A percentile compares a stretch with the other conserved stretches of the same genome.
Evolutionary conservation across 1,139 yeast genomes (phyloP).

Genomic region (Candida labiduridarum): DNA sequence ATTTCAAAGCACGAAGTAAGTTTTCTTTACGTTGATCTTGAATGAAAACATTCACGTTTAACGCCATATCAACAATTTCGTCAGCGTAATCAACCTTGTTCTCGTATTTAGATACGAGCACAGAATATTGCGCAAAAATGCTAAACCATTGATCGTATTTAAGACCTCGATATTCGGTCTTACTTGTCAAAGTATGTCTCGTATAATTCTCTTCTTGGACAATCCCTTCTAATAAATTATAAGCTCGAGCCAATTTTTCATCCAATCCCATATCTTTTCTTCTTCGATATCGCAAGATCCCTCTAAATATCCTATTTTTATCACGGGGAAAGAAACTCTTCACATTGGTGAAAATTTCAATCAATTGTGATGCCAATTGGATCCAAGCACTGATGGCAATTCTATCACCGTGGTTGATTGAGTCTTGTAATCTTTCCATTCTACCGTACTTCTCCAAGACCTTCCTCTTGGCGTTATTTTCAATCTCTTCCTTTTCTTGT

Average conservation of each 20-base stretch:
- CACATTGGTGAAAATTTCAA: slow-evolving; percentile 79
- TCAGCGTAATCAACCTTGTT: slow-evolving; percentile 64
- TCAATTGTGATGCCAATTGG: slow-evolving; percentile 77
- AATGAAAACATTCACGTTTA: slow-evolving; percentile 72
- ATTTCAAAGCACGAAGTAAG: slow-evolving; percentile 61
- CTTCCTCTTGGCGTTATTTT: slow-evolving; percentile 58
- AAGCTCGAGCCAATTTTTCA: slow-evolving; percentile 68
- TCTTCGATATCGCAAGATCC: slow-evolving; percentile 63
- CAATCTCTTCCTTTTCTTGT: slow-evolving; percentile 58
- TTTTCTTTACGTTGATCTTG: slow-evolving; percentile 59
- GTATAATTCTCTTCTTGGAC: slow-evolving; percentile 38
- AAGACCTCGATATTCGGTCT: slow-evolving; percentile 70
- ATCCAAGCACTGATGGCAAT: slow-evolving; percentile 81
- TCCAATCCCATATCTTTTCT: slow-evolving; percentile 67
- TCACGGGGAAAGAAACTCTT: slow-evolving; percentile 79
- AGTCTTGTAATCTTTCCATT: slow-evolving; percentile 59
- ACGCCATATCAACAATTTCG: slow-evolving; percentile 72
- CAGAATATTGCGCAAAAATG: slow-evolving; percentile 75
- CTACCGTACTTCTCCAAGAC: slow-evolving; percentile 69
- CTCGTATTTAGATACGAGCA: slow-evolving; percentile 65
- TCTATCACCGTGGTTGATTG: slow-evolving; percentile 53
- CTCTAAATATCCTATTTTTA: slow-evolving; percentile 66
- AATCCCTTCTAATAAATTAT: slow-evolving; percentile 67
- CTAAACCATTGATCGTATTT: slow-evolving; percentile 82
- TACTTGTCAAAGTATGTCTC: slow-evolving; percentile 44